Conservation (phyloP, 2,329 filamentous ascomycete species). For the Paecilomyces variotii region DNA sequence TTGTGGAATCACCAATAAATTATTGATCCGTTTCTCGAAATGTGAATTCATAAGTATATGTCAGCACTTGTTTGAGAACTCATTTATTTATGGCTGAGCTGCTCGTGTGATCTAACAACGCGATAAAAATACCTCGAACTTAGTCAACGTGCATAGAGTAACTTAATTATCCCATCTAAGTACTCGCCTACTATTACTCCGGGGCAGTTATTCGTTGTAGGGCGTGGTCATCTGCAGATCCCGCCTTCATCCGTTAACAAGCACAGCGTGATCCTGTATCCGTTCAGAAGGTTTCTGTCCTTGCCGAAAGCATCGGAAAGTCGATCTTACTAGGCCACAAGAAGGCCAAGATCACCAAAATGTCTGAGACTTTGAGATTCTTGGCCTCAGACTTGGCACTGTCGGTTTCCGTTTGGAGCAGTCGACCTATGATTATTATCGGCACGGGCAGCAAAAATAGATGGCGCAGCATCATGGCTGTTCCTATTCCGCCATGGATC, state of each 20-base stretch:
- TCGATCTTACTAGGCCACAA: background rate
- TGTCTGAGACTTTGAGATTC: background rate
- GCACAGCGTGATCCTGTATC: background rate
- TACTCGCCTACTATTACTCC: background rate
- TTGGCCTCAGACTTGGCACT: background rate
- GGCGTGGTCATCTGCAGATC: background rate
- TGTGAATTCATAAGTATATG: too few species aligned
- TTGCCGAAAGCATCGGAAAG: background rate
- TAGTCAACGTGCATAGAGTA: background rate
- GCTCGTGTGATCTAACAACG: background rate
- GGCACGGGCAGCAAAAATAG: background rate
- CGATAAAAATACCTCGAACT: background rate
- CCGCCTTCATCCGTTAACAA: background rate
- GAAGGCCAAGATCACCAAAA: background rate
- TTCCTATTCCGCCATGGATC: background rate
- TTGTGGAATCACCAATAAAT: too few species aligned
- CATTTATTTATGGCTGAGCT: background rate
- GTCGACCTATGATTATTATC: background rate
- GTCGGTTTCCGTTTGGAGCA: background rate
- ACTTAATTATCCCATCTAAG: background rate
- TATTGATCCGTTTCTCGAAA: too few species aligned
- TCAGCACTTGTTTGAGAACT: too few species aligned
- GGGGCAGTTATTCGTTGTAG: background rate
- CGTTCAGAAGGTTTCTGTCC: background rate
- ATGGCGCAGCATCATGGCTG: background rate